Evolutionary conservation across 2,329 filamentous ascomycete species (phyloP).

Genomic region (Didymella arachidicola): DNA sequence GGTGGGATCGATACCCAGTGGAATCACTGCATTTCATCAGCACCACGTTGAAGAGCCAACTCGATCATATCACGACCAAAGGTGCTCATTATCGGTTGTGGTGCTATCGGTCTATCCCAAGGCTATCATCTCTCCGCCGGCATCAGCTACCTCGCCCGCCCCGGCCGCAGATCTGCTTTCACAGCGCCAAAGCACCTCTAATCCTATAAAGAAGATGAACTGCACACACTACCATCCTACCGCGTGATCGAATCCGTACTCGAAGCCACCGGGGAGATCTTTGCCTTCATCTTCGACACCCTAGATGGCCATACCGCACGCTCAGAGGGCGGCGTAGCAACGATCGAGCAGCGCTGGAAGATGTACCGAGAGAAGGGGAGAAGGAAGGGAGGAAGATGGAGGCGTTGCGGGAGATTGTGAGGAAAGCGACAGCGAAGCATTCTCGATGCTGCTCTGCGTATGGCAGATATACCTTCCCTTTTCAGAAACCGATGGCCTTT

Average conservation of each 20-base stretch:
- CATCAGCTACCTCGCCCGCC: conserved; percentile 36
- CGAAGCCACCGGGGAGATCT: conserved; percentile 26
- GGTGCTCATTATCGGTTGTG: conserved; percentile 33
- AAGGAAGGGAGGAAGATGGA: conserved; percentile 25
- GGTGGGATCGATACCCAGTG: background rate
- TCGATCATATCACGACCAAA: conserved; percentile 26
- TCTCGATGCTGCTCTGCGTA: background rate
- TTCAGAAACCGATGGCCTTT: no score
- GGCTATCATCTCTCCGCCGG: conserved; percentile 32
- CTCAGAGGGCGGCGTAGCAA: conserved; percentile 28
- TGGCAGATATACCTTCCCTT: background rate
- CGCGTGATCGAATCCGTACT: conserved; percentile 27
- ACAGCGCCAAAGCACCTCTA: conserved; percentile 30
- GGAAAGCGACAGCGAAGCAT: background rate
- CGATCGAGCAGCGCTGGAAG: conserved; percentile 26
- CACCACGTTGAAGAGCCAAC: background rate
- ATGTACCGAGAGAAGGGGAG: conserved; percentile 28
- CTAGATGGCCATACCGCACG: conserved; percentile 33
- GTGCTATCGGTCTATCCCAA: conserved; percentile 32
- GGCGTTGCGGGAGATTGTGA: conserved; percentile 5
- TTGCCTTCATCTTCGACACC: conserved; percentile 32
- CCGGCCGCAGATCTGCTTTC: conserved; percentile 31
- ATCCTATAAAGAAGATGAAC: conserved; percentile 28
- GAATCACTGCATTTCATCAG: background rate
- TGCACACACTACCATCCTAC: conserved; percentile 27